Evolutionary conservation across 805 yeast species (phyloP).

Genomic region (Spathaspora arborariae): DNA sequence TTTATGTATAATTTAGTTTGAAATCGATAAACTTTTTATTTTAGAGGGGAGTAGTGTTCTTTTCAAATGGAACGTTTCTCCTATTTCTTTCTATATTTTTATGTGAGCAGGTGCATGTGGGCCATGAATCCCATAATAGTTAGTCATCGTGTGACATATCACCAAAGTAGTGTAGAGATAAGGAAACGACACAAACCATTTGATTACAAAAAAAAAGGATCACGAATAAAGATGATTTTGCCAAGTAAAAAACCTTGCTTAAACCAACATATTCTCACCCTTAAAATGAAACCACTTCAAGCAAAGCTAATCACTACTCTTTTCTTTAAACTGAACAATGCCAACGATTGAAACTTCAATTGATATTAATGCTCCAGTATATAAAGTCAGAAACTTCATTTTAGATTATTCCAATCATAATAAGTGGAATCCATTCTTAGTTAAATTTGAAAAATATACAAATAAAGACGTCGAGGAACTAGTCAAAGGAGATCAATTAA

Average conservation of each 20-base stretch:
- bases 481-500: slow-evolving; percentile 7
- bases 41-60: too few relatives aligned
- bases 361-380: slow-evolving; percentile 9
- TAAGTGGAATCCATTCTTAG: slow-evolving; percentile 14
- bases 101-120: background rate
- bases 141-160: background rate
- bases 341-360: slow-evolving; percentile 3
- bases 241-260: background rate
- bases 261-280: too few relatives aligned
- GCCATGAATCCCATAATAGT: background rate
- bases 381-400: slow-evolving; percentile 7
- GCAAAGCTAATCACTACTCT: too few relatives aligned
- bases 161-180: background rate
- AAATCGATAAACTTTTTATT: too few relatives aligned
- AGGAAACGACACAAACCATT: background rate
- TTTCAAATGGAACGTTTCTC: background rate
- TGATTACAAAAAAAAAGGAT: background rate
- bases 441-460: slow-evolving; percentile 4
- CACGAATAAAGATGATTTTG: background rate
- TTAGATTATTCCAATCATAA: slow-evolving; percentile 8
- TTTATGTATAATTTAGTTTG: too few relatives aligned
- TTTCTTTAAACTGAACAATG: background rate
- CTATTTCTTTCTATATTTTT: background rate
- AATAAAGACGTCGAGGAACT: background rate
- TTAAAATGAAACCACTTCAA: too few relatives aligned